Evolutionary conservation across 2,329 filamentous ascomycete species (phyloP).

Genomic region (Colletotrichum cordylinicola): DNA sequence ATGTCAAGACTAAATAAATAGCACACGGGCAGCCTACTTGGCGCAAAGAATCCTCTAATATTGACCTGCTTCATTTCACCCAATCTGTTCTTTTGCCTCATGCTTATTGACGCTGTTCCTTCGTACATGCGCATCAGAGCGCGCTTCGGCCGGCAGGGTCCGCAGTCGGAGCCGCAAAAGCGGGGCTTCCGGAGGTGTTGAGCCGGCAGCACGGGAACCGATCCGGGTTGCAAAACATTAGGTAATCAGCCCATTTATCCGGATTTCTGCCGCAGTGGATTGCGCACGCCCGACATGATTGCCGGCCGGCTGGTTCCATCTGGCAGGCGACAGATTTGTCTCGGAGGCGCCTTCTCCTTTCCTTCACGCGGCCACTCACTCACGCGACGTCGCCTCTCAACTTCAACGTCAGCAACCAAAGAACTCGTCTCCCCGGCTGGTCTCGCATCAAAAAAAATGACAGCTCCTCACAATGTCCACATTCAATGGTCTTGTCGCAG

Average conservation of each 20-base stretch:
- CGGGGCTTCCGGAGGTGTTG: not conserved
- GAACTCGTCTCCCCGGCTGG: not conserved
- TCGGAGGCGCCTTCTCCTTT: not conserved
- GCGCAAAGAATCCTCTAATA: no score
- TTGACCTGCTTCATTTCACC: no score
- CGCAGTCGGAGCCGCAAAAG: not conserved
- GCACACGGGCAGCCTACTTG: not conserved
- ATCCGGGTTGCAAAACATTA: not conserved
- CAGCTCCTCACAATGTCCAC: constrained; percentile 69
- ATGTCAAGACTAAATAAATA: not conserved
- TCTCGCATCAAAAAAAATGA: not conserved
- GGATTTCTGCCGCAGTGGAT: not conserved
- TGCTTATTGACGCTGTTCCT: not conserved
- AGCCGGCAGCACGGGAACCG: not conserved
- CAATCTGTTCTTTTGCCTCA: no score
- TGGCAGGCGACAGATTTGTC: not conserved
- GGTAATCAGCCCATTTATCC: not conserved
- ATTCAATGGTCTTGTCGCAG: constrained; percentile 73
- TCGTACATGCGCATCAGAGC: not conserved
- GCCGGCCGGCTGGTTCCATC: not conserved
- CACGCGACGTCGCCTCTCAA: not conserved
- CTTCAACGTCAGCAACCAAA: not conserved
- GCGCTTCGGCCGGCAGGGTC: not conserved
- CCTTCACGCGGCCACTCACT: not conserved
- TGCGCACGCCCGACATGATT: no score